These are phyloP conservation scores for Lecanicillium sp. DNA, from an alignment of 2,329 filamentous ascomycete species.

Conservation along the genomic window DNA sequence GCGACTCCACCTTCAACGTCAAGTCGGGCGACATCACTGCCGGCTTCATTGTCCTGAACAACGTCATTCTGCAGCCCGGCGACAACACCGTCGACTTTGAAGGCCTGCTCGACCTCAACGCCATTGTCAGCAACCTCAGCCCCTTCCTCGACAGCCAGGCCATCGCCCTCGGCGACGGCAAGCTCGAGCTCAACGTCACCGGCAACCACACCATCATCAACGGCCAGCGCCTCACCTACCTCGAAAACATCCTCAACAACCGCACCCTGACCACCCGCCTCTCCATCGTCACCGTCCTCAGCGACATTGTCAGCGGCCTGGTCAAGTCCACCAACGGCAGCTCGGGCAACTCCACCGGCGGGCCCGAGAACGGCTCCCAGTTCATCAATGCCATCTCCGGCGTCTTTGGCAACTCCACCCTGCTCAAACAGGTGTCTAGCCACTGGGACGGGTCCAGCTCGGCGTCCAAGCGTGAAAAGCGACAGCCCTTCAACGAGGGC, in stretches of 20 bases:
- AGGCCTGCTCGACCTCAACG: slow-evolving; percentile 32
- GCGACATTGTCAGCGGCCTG: slow-evolving; percentile 29
- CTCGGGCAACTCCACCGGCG: neutral
- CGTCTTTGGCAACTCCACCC: slow-evolving; percentile 30
- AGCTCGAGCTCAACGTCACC: slow-evolving; percentile 31
- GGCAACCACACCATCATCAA: slow-evolving; percentile 34
- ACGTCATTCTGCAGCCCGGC: slow-evolving; percentile 31
- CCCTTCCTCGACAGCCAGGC: slow-evolving; percentile 29
- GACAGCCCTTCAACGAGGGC: slow-evolving; percentile 13
- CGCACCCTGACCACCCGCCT: slow-evolving; percentile 26
- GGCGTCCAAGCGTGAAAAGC: slow-evolving; percentile 10
- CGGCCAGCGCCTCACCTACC: slow-evolving; percentile 33
- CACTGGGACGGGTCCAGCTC: slow-evolving; percentile 23
- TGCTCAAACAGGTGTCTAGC: slow-evolving; percentile 26
- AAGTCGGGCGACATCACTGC: slow-evolving; percentile 30
- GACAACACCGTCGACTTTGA: slow-evolving; percentile 35
- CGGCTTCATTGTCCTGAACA: slow-evolving; percentile 28
- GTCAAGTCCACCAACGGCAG: slow-evolving; percentile 8
- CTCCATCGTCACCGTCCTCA: slow-evolving; percentile 29
- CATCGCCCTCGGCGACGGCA: slow-evolving; percentile 26
- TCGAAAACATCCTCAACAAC: slow-evolving; percentile 34
- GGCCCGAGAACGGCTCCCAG: slow-evolving; percentile 4
- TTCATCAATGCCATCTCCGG: slow-evolving; percentile 14
- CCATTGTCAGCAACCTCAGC: slow-evolving; percentile 32
- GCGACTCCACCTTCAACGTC: slow-evolving; percentile 38